Evolutionary conservation across 768 basidiomycete species (phyloP).

Genomic region (Naganishia onofrii): DNA sequence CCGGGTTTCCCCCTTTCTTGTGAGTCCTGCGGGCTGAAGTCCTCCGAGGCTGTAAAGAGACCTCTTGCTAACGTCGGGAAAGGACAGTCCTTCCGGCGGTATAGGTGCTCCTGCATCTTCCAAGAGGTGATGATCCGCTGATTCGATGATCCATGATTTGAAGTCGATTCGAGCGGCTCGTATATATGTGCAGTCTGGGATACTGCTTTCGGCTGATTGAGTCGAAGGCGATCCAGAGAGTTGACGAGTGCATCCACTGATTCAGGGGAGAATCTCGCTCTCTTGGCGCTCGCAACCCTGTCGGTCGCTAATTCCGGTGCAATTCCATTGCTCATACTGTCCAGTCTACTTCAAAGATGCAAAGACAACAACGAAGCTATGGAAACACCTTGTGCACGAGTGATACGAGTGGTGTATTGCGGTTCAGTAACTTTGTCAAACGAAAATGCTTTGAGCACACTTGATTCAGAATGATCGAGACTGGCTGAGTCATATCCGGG

Average conservation of each 20-base stretch:
- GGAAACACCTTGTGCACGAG: too few relatives aligned
- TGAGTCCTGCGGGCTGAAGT: constrained; percentile 32
- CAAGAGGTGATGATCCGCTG: constrained; percentile 65
- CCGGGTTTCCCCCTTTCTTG: constrained; percentile 26
- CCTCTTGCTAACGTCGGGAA: constrained; percentile 95
- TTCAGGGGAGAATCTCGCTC: constrained; percentile 30
- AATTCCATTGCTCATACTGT: background rate
- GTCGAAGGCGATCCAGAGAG: constrained; percentile 25
- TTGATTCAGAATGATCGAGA: constrained; percentile 7
- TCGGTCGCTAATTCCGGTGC: background rate
- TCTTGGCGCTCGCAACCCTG: constrained; percentile 1
- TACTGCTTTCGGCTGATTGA: constrained; percentile 42
- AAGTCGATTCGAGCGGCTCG: background rate
- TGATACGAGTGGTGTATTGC: too few relatives aligned
- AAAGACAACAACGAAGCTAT: background rate
- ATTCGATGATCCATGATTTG: constrained; percentile 24
- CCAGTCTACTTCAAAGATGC: background rate
- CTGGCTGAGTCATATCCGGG: background rate
- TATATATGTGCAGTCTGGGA: constrained; percentile 43
- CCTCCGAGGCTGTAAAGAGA: constrained; percentile 63
- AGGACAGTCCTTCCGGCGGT: constrained; percentile 80
- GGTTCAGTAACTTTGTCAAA: background rate
- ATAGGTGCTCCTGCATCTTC: constrained; percentile 98
- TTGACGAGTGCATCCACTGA: constrained; percentile 26
- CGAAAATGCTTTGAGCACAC: constrained; percentile 1